Percentiles rank a stretch among this genome's conserved stretches.
Evolutionary conservation across 2,329 filamentous ascomycete genomes (phyloP).

Genomic region (Clarireedia hainanense): DNA sequence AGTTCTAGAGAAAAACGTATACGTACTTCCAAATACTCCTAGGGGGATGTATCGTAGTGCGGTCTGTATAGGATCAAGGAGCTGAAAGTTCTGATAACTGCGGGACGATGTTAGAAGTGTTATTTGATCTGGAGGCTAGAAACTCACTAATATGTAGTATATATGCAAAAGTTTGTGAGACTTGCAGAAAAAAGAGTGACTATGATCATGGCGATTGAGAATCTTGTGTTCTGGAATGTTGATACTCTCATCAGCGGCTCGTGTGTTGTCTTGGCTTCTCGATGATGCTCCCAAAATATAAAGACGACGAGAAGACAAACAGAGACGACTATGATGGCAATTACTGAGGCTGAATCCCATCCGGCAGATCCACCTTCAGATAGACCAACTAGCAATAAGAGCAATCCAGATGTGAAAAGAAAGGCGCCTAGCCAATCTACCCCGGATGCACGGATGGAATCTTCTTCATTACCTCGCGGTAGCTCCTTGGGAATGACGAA

Average conservation of each 20-base stretch:
- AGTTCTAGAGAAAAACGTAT: not conserved
- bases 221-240: slow-evolving; percentile 51
- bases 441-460: slow-evolving; percentile 29
- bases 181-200: slow-evolving; percentile 59
- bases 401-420: slow-evolving; percentile 52
- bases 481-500: slow-evolving; percentile 51
- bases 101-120: not conserved
- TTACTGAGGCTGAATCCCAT: slow-evolving; percentile 55
- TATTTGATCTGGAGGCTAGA: not conserved
- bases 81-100: slow-evolving; percentile 59
- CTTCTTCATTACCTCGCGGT: slow-evolving; percentile 14
- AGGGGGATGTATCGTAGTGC: slow-evolving; percentile 62
- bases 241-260: slow-evolving; percentile 60
- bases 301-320: slow-evolving; percentile 37
- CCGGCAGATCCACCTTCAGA: slow-evolving; percentile 64
- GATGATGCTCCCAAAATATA: slow-evolving; percentile 31
- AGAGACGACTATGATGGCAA: slow-evolving; percentile 47
- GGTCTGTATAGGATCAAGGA: slow-evolving; percentile 53
- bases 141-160: slow-evolving; percentile 52
- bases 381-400: slow-evolving; percentile 57
- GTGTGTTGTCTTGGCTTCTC: slow-evolving; percentile 41
- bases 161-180: slow-evolving; percentile 63
- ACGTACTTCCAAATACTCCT: slow-evolving; percentile 43
- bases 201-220: slow-evolving; percentile 55
- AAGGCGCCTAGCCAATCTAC: slow-evolving; percentile 62